phyloP scores from a whole-genome alignment of 2,329 filamentous ascomycete species.

The Xylariomycetidae sp. region DNA sequence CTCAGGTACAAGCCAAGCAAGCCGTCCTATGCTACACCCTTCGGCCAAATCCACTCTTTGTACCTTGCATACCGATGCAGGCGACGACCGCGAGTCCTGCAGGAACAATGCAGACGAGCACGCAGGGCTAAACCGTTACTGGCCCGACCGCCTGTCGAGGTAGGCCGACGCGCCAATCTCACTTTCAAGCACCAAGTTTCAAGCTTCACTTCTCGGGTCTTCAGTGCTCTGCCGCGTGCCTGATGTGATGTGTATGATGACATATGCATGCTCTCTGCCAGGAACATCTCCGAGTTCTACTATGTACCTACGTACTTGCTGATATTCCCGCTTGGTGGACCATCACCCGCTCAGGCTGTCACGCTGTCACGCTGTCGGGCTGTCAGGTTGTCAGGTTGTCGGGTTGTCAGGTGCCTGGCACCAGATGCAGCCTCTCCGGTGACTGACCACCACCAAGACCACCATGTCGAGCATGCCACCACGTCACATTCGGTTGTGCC shows the following conservation, averaged over 20 bases:
- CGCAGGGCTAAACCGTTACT: constrained; percentile 9
- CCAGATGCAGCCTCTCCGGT: too few species aligned
- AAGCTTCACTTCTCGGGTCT: neutral
- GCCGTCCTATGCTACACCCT: constrained; percentile 9
- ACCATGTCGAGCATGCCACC: too few species aligned
- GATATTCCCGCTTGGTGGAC: too few species aligned
- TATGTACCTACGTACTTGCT: too few species aligned
- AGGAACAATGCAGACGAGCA: constrained; percentile 25
- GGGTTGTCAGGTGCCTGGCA: too few species aligned
- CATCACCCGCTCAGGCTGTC: too few species aligned
- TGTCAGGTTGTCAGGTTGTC: too few species aligned
- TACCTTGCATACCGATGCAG: constrained; percentile 27
- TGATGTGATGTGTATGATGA: neutral
- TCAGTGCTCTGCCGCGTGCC: neutral
- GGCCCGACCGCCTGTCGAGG: neutral
- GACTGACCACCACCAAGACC: too few species aligned
- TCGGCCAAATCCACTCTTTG: constrained; percentile 13
- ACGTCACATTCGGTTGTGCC: too few species aligned
- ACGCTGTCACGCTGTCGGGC: too few species aligned
- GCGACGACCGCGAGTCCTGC: constrained; percentile 25
- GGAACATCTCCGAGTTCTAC: too few species aligned
- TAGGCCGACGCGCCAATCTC: neutral
- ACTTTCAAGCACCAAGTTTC: neutral
- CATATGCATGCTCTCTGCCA: neutral
- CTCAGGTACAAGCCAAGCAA: constrained; percentile 11